Evolutionary conservation across 805 yeast genomes (phyloP), one percentile per base, ranked within the genome.

Genomic region (Saturnispora besseyi): DNA sequence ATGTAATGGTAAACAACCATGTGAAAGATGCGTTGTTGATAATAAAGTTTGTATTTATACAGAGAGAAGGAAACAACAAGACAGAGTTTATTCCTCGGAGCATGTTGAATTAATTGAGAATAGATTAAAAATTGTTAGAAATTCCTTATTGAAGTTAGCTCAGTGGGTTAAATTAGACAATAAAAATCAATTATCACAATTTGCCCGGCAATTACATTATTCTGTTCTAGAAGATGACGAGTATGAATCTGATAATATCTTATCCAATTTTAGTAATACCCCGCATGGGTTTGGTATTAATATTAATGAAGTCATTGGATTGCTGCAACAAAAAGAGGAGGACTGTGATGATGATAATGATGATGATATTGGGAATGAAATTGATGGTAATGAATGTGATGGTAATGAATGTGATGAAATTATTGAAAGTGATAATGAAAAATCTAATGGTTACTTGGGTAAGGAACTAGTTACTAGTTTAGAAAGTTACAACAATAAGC

Each of bases 81-180:
- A 81, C 44, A 79, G 79, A 59, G 66, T 68, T 28, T 79, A 78
- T 53, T 81, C 85, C 2, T 62, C 65, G 40, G 84, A 82, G 5
- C 81, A 82, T 54, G 82, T 81, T 10, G 87, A 81, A 56, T 63
- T 82, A 48, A 64, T 82, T 34, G 86, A 82, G 55, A 76, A 81
- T 28, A 61, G 86, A 44, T 61, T 79, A 36, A 77, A 74, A 44
- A 63, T 82, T 40, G 64, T 81, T 22, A 74, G 78, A 45, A 71
- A 71, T 55, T 66, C 80, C 1, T 60, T 81, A 43, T 74, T 78
- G 50, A 74, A 72, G 46, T 48, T 68, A 22, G 58, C 66, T n/a
- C 62, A 60, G 44, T 46, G 66, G 52, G 59, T 64, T 29, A 56
- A 57, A 44, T 49, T 52, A 2, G 29, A 32, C 15, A 34, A 41